Percentiles rank a stretch among this genome's conserved stretches.
Conservation (phyloP, 768 basidiomycete genomes). For the Jaapia argillacea region DNA sequence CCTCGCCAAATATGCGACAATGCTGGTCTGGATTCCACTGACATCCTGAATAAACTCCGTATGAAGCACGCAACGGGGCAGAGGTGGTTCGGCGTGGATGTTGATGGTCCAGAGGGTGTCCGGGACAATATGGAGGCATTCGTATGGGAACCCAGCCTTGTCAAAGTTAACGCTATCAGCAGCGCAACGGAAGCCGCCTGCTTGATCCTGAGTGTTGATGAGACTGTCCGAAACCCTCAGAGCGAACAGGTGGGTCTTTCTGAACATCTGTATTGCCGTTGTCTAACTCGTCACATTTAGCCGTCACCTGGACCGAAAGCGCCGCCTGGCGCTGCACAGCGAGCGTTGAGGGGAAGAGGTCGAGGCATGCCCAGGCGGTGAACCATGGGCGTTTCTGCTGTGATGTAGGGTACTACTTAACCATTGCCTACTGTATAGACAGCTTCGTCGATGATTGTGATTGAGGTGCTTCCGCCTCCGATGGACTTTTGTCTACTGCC, state of each 20-base stretch:
- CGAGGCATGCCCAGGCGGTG: constrained; percentile 72
- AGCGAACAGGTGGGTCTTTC: constrained; percentile 68
- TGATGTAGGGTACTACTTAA: too few species aligned
- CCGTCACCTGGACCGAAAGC: constrained; percentile 78
- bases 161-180: constrained; percentile 91
- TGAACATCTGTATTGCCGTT: background rate
- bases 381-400: too few species aligned
- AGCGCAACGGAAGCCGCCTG: constrained; percentile 96
- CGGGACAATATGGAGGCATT: constrained; percentile 96
- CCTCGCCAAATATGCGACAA: constrained; percentile 99
- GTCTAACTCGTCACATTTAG: constrained; percentile 27
- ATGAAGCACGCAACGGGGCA: constrained; percentile 91
- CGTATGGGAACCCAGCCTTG: constrained; percentile 95
- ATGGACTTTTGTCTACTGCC: too few species aligned
- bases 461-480: too few species aligned
- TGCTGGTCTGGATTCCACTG: constrained; percentile 94
- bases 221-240: constrained; percentile 94
- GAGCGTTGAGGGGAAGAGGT: constrained; percentile 80
- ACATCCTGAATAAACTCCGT: constrained; percentile 92
- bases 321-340: constrained; percentile 84
- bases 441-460: too few species aligned
- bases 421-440: too few species aligned
- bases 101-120: constrained; percentile 81
- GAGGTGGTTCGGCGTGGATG: constrained; percentile 90
- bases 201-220: constrained; percentile 91